A percentile compares a stretch with the other conserved stretches of the same genome.
Evolutionary conservation across 1,284 basidiomycete species (phyloP).

Genomic region (Ustilago sp.): DNA sequence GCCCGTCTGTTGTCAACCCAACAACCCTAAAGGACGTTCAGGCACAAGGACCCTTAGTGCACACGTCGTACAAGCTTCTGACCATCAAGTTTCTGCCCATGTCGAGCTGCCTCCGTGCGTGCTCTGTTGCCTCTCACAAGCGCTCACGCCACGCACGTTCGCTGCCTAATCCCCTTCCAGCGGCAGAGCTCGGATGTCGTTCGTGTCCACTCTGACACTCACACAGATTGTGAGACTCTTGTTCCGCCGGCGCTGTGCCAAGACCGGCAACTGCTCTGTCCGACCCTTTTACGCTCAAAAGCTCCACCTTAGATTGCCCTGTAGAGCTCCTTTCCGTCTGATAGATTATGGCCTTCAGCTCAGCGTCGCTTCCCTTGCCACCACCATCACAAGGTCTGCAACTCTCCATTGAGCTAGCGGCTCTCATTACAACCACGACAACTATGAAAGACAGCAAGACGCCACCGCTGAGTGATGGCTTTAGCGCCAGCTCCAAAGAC

Average conservation of each 20-base stretch:
- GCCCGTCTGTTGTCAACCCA: no score
- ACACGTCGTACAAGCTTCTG: conserved; percentile 5
- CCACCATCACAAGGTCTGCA: background rate
- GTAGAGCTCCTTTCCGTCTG: background rate
- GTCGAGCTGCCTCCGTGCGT: background rate
- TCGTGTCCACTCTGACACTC: background rate
- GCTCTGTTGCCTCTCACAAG: background rate
- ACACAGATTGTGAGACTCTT: background rate
- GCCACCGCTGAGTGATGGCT: conserved; percentile 36
- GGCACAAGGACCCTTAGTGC: conserved; percentile 9
- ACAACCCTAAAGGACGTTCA: no score
- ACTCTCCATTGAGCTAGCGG: background rate
- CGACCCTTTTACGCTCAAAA: background rate
- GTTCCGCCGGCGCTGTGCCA: conserved; percentile 5
- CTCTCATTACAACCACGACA: conserved; percentile 12
- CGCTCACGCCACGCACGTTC: conserved; percentile 1
- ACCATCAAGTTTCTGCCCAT: background rate
- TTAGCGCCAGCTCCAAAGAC: conserved; percentile 14
- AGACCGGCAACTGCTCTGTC: background rate
- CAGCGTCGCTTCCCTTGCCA: background rate
- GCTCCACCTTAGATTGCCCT: background rate
- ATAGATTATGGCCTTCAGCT: background rate
- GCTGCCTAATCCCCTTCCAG: background rate
- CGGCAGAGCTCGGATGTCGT: background rate
- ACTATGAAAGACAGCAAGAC: conserved; percentile 10